phyloP scores from a whole-genome alignment of 805 yeast genomes.

The Wickerhamiella vanderwaltii region DNA sequence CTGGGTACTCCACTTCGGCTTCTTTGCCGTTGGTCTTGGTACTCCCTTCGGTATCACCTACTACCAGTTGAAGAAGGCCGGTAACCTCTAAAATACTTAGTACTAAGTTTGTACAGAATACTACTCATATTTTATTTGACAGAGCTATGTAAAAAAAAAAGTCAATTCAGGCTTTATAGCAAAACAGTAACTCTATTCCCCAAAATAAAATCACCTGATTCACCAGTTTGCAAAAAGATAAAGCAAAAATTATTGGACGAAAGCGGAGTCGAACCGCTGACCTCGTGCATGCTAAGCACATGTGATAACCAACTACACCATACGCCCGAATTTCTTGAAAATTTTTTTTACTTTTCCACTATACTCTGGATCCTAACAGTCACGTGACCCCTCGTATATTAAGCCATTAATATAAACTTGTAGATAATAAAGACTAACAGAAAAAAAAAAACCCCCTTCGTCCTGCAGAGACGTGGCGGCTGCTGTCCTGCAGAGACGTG shows the following conservation, averaged over 20 bases:
- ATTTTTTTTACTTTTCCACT: too few species aligned
- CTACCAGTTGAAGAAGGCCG: conserved; percentile 83
- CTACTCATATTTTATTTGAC: not conserved
- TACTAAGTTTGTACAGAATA: not conserved
- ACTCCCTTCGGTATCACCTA: conserved; percentile 68
- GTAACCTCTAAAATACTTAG: conserved; percentile 28
- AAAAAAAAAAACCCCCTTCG: too few species aligned
- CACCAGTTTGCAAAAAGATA: not conserved
- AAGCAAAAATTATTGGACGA: conserved; percentile 1
- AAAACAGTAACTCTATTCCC: not conserved
- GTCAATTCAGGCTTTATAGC: not conserved
- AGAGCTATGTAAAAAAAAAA: not conserved
- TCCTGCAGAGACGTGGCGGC: too few species aligned
- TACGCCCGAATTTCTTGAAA: conserved; percentile 9
- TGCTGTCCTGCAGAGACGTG: too few species aligned
- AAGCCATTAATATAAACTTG: too few species aligned
- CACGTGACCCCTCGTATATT: too few species aligned
- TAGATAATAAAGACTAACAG: too few species aligned
- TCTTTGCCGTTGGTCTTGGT: conserved; percentile 52
- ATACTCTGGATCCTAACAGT: too few species aligned
- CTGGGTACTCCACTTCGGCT: conserved; percentile 69
- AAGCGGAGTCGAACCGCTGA: conserved; percentile 10
- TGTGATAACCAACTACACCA: conserved; percentile 10
- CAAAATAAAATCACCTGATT: not conserved
- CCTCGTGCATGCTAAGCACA: conserved; percentile 11